Conservation (phyloP, 306 rosid genomes). For the Carpinus fangiana region DNA sequence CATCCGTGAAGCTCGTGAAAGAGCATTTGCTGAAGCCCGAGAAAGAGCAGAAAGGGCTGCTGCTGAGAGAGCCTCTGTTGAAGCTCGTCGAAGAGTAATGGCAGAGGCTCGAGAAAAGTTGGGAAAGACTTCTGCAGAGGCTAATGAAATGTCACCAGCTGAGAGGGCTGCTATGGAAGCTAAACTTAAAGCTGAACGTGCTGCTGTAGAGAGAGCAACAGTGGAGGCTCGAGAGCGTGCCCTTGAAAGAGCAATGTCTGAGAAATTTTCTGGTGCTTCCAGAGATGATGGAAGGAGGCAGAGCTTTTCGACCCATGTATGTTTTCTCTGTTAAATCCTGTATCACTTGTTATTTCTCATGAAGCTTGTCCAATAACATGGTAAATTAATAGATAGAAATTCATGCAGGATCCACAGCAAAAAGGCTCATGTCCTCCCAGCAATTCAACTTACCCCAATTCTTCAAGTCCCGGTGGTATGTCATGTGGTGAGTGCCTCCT, state of each 20-base stretch:
- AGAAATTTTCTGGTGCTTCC: constrained; percentile 45
- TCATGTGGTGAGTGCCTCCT: constrained; percentile 26
- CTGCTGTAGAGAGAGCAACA: constrained; percentile 93
- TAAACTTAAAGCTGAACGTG: constrained; percentile 82
- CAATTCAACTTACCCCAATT: constrained; percentile 44
- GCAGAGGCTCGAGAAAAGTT: constrained; percentile 61
- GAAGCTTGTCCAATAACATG: constrained; percentile 9
- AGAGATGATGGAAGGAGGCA: constrained; percentile 51
- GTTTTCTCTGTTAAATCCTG: constrained; percentile 14
- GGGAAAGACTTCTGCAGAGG: constrained; percentile 51
- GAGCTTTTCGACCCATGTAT: constrained; percentile 32
- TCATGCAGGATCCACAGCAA: constrained; percentile 41
- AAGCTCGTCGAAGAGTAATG: constrained; percentile 63
- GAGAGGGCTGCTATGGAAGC: constrained; percentile 82
- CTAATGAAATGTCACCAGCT: constrained; percentile 51
- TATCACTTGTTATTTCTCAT: constrained; percentile 7
- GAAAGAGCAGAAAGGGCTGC: constrained; percentile 85
- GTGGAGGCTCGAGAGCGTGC: constrained; percentile 86
- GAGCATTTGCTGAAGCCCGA: constrained; percentile 86
- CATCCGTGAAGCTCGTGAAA: constrained; percentile 87
- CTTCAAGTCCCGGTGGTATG: constrained; percentile 71
- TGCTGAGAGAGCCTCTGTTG: constrained; percentile 62
- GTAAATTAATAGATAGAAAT: constrained; percentile 6
- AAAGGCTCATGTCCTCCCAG: constrained; percentile 36
- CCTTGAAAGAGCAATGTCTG: constrained; percentile 80